A percentile compares a stretch with the other conserved stretches of the same genome.
phyloP scores from a whole-genome alignment of 2,329 filamentous ascomycete genomes.

The Ambrosiella cleistominuta region DNA sequence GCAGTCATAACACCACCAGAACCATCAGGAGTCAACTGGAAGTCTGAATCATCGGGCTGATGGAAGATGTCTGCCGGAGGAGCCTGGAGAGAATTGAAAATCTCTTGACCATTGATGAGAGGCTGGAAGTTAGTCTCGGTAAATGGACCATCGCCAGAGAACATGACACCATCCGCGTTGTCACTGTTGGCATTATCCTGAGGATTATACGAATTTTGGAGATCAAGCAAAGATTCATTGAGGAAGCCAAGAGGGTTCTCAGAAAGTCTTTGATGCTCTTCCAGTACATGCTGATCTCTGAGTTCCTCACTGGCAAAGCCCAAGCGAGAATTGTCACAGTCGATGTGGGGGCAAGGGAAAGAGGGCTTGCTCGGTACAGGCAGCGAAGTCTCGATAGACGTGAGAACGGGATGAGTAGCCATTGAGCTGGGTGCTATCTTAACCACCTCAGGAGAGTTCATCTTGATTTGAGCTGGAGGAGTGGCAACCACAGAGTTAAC shows the following conservation, averaged over 20 bases:
- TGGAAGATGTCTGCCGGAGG: conserved; percentile 6
- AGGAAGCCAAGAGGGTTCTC: conserved; percentile 37
- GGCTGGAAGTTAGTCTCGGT: conserved; percentile 4
- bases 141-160: conserved; percentile 19
- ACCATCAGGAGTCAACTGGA: neutral
- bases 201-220: conserved; percentile 17
- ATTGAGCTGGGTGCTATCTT: conserved; percentile 13
- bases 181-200: conserved; percentile 20
- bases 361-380: conserved; percentile 23
- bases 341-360: conserved; percentile 33
- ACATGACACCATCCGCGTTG: conserved; percentile 17
- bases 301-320: conserved; percentile 39
- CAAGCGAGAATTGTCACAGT: conserved; percentile 33
- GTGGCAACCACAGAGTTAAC: neutral
- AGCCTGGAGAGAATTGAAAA: conserved; percentile 6
- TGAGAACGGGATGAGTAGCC: neutral
- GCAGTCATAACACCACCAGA: conserved; percentile 7
- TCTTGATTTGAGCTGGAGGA: conserved; percentile 3
- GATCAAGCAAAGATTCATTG: conserved; percentile 30
- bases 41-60: neutral
- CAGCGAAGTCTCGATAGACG: neutral
- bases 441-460: conserved; percentile 4
- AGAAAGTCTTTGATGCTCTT: conserved; percentile 40
- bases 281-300: conserved; percentile 34
- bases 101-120: neutral